Percentiles rank a stretch among this genome's conserved stretches.
phyloP scores from a whole-genome alignment of 176 grass and related monocot species.

The Alloteropsis semialata region DNA sequence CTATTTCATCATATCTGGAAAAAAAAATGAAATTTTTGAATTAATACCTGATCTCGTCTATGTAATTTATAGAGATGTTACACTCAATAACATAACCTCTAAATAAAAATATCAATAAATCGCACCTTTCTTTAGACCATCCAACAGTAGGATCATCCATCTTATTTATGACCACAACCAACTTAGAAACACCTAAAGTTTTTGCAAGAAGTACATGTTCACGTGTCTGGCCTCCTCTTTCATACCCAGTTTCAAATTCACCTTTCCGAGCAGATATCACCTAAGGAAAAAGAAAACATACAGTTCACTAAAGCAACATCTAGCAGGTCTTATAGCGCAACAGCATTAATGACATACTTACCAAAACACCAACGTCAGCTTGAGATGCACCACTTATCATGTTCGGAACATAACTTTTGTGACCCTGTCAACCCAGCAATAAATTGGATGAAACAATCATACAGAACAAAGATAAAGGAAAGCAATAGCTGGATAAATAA shows the following conservation, averaged over 20 bases:
- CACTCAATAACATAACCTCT: slow-evolving; percentile 13
- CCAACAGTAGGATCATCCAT: slow-evolving; percentile 78
- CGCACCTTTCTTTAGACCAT: slow-evolving; percentile 71
- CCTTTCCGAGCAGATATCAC: slow-evolving; percentile 86
- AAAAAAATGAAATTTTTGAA: too few relatives aligned
- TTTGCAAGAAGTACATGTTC: slow-evolving; percentile 79
- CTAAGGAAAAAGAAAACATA: slow-evolving; percentile 16
- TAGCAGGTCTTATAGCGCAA: not conserved
- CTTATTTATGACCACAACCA: slow-evolving; percentile 75
- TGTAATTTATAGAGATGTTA: not conserved
- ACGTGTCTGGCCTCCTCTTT: slow-evolving; percentile 74
- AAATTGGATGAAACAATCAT: slow-evolving; percentile 27
- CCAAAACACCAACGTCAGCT: slow-evolving; percentile 93
- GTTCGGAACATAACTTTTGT: slow-evolving; percentile 95
- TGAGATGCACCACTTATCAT: slow-evolving; percentile 98
- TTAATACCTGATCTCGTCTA: not conserved
- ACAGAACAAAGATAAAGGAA: too few relatives aligned
- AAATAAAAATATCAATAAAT: too few relatives aligned
- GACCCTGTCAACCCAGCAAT: slow-evolving; percentile 54
- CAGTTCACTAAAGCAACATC: not conserved
- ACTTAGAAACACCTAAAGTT: slow-evolving; percentile 71
- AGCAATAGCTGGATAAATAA: too few relatives aligned
- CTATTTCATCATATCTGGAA: slow-evolving; percentile 86
- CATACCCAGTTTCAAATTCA: slow-evolving; percentile 88
- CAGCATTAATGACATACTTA: slow-evolving; percentile 22